phyloP scores from a whole-genome alignment of 2,329 filamentous ascomycete genomes.

The Clonostachys rosea region DNA sequence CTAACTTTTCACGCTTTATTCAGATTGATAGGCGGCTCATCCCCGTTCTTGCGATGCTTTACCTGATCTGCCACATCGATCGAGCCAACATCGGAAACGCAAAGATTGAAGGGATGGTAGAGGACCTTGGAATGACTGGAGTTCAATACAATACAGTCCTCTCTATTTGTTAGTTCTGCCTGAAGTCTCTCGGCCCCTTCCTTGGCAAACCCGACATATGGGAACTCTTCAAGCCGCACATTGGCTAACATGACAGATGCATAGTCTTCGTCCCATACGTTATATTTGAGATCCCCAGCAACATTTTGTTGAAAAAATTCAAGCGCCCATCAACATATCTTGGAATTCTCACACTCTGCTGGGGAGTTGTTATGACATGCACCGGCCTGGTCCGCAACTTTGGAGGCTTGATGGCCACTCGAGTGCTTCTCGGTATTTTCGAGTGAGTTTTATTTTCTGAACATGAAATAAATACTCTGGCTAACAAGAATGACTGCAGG shows the following conservation, averaged over 20 bases:
- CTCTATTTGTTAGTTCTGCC: slow-evolving; percentile 25
- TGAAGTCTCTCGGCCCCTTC: too few relatives aligned
- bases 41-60: slow-evolving; percentile 50
- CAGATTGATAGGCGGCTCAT: slow-evolving; percentile 7
- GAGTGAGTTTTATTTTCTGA: slow-evolving; percentile 41
- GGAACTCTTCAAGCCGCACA: too few relatives aligned
- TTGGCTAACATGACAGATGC: too few relatives aligned
- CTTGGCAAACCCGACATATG: too few relatives aligned
- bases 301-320: slow-evolving; percentile 69
- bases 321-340: slow-evolving; percentile 49
- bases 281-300: slow-evolving; percentile 71
- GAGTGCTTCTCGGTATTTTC: slow-evolving; percentile 57
- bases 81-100: slow-evolving; percentile 43
- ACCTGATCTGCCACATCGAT: slow-evolving; percentile 50
- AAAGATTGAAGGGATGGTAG: slow-evolving; percentile 33
- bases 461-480: slow-evolving; percentile 42
- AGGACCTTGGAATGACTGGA: slow-evolving; percentile 34
- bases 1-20: background rate
- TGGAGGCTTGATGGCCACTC: slow-evolving; percentile 37
- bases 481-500: background rate
- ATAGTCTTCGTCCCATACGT: slow-evolving; percentile 70
- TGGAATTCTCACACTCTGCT: slow-evolving; percentile 55
- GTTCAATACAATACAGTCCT: slow-evolving; percentile 34
- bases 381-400: slow-evolving; percentile 47
- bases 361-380: slow-evolving; percentile 35